Evolutionary conservation across 192 early-diverging fungal genomes (phyloP), one percentile per base, ranked within the genome.

Genomic region (Haplosporangium gracile): DNA sequence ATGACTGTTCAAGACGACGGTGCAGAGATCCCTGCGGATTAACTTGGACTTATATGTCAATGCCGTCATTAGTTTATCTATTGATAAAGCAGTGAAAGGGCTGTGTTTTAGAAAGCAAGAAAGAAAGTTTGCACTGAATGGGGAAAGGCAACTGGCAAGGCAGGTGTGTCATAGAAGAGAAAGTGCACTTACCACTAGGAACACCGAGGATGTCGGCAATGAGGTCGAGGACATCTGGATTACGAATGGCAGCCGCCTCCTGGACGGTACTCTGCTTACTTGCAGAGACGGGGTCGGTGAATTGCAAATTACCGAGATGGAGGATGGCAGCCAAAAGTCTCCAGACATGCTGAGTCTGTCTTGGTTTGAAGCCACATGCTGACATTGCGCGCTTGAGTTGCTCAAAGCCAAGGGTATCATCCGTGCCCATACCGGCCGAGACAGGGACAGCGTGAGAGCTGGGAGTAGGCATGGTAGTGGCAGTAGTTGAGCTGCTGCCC

Each of bases 271-370:
- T 88, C 42, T 90, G 88, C 81, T 93, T 93, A 55, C 92, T 90
- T 57, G 93, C 89, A 63, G 90, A 71, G 29, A 75, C 82, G 15
- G 88, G 89, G 73, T 94, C 95, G 4, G 90, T 74, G 80, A 99
- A 99, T 74, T 93, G 90, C n/a, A 97, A 85, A 72, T 98, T 97
- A 42, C 97, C 97, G 34, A 99, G 87, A 76, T 98, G 97, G 81
- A 99, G 87, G 53, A 99, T 95, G 1, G 96, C 98, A 0, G 97
- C 94, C 43, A 99, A 82, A 2, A 96, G 81, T 74, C 96, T 95
- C 87, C 95, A 98, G 42, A 99, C 91, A 47, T 95, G 94, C 47
- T 90, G 88, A 57, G 97, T 95, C 70, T 93, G 91, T 57, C 96
- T 93, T 72, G 88, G 78, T 63, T 87, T 92, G 51, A 97, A 89